Conservation (phyloP, 2,329 filamentous ascomycete genomes). For the Ceratocystis eucalypticola region DNA sequence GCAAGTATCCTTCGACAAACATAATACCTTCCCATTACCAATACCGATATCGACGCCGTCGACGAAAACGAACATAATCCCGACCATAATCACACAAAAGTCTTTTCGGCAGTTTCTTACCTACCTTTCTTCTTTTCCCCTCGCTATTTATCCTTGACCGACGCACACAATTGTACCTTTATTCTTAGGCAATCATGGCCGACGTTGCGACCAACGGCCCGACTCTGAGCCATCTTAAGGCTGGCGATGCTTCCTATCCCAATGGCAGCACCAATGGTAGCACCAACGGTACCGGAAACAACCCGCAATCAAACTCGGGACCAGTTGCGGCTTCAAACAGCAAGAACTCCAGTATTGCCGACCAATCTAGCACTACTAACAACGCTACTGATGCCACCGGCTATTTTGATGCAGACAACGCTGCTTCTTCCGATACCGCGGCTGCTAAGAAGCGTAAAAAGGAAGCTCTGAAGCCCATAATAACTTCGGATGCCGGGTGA, state of each 20-base stretch:
- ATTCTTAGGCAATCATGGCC: background rate
- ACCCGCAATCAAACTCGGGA: background rate
- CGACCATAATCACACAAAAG: background rate
- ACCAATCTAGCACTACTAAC: background rate
- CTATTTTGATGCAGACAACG: background rate
- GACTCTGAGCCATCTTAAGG: background rate
- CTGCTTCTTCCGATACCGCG: slow-evolving; percentile 2
- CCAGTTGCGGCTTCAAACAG: background rate
- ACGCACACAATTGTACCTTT: background rate
- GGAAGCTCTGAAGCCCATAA: slow-evolving; percentile 14
- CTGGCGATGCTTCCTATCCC: background rate
- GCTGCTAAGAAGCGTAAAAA: slow-evolving; percentile 13
- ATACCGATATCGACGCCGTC: background rate
- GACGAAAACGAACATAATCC: background rate
- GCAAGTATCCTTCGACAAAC: background rate
- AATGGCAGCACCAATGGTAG: background rate
- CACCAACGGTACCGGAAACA: background rate
- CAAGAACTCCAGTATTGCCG: background rate
- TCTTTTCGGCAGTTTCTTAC: background rate
- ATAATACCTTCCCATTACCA: background rate
- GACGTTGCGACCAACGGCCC: slow-evolving; percentile 14
- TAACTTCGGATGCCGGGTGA: slow-evolving; percentile 8
- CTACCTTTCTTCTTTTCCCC: background rate
- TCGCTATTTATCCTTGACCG: background rate
- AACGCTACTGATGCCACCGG: background rate